Evolutionary conservation across 2,329 filamentous ascomycete species (phyloP).

Genomic region (Colletotrichum tabaci): DNA sequence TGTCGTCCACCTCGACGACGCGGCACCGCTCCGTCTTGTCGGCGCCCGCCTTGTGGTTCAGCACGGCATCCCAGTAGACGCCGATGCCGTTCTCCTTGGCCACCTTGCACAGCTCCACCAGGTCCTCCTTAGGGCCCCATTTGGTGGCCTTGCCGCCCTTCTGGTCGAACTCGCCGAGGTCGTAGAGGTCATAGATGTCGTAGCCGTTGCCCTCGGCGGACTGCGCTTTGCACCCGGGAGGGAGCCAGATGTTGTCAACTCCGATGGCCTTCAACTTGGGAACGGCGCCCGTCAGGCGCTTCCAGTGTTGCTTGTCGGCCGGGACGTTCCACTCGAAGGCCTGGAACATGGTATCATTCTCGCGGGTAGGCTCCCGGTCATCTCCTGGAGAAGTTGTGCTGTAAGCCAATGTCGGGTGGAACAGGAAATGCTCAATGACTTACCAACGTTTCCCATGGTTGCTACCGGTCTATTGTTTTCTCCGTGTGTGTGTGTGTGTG

Average conservation of each 20-base stretch:
- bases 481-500: background rate
- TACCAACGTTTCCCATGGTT: background rate
- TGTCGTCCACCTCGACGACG: constrained; percentile 74
- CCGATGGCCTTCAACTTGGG: constrained; percentile 72
- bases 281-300: constrained; percentile 68
- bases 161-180: constrained; percentile 81
- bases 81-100: constrained; percentile 71
- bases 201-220: constrained; percentile 77
- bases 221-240: constrained; percentile 64
- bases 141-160: constrained; percentile 76
- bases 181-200: constrained; percentile 78
- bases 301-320: constrained; percentile 74
- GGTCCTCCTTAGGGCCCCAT: constrained; percentile 77
- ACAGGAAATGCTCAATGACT: background rate
- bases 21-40: constrained; percentile 75
- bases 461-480: background rate
- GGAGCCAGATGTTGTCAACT: constrained; percentile 77
- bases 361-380: constrained; percentile 46
- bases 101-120: constrained; percentile 65
- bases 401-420: background rate
- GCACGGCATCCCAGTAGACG: constrained; percentile 79
- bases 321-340: constrained; percentile 82
- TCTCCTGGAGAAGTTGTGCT: background rate
- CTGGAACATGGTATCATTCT: constrained; percentile 74
- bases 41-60: constrained; percentile 81